These are phyloP conservation scores for Cladosporium colombiae DNA, from an alignment of 2,329 filamentous ascomycete species.

Conservation along the genomic window DNA sequence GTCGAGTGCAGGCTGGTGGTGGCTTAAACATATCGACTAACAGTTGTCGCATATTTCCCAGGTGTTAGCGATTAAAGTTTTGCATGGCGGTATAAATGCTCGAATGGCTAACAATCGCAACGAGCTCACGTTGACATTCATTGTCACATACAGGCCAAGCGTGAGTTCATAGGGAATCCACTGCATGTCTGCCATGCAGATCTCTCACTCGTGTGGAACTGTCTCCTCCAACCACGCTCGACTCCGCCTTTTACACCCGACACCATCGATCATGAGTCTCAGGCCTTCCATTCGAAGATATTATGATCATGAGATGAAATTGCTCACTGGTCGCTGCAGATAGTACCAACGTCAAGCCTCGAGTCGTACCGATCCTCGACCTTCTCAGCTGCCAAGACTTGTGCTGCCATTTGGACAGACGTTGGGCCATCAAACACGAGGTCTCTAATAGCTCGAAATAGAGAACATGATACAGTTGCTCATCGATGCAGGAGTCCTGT, in stretches of 20 bases:
- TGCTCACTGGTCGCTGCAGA: conserved; percentile 1
- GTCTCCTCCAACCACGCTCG: background rate
- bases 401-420: background rate
- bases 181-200: background rate
- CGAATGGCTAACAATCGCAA: background rate
- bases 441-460: background rate
- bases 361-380: background rate
- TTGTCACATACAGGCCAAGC: background rate
- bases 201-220: background rate
- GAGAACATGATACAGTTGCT: background rate
- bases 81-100: background rate
- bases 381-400: conserved; percentile 1
- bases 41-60: no score
- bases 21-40: no score
- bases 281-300: background rate
- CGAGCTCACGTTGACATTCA: background rate
- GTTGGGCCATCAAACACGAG: background rate
- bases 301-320: background rate
- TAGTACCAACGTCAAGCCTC: background rate
- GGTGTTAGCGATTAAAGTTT: background rate
- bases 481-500: background rate
- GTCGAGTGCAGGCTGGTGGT: no score
- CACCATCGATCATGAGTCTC: background rate
- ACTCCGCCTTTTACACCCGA: background rate
- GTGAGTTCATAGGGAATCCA: background rate